Percentiles rank a stretch among this genome's conserved stretches.
Evolutionary conservation across 2,329 filamentous ascomycete genomes (phyloP).

Genomic region (Sordariomycetes sp.): DNA sequence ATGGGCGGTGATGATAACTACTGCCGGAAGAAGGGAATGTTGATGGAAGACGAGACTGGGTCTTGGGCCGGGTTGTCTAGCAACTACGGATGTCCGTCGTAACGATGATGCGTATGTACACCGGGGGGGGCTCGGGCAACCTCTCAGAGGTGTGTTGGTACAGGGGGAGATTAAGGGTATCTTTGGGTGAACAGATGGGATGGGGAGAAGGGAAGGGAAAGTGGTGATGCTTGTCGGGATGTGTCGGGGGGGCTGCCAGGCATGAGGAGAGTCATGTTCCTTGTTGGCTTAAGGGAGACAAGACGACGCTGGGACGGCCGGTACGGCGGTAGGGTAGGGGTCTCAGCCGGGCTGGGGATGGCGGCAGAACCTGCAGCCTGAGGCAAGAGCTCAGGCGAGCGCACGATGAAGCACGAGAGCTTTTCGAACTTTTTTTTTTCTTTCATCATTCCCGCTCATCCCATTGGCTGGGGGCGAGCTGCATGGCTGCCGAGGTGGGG

Average conservation of each 20-base stretch:
- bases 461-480: background rate
- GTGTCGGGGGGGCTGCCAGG: background rate
- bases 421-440: background rate
- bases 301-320: background rate
- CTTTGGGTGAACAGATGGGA: background rate
- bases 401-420: constrained; percentile 1
- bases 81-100: background rate
- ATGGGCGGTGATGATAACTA: background rate
- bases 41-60: background rate
- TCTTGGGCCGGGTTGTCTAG: background rate
- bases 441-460: background rate
- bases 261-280: background rate
- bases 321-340: background rate
- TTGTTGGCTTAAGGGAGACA: background rate
- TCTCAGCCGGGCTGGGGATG: background rate
- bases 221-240: background rate
- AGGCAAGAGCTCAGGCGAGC: constrained; percentile 1
- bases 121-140: background rate
- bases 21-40: no score
- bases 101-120: background rate
- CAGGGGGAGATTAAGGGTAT: background rate
- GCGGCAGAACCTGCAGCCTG: background rate
- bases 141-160: background rate
- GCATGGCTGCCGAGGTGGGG: background rate
- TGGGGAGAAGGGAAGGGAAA: background rate